Evolutionary conservation across 305 asterid genomes (phyloP).

Genomic region (Coffea humblotiana): DNA sequence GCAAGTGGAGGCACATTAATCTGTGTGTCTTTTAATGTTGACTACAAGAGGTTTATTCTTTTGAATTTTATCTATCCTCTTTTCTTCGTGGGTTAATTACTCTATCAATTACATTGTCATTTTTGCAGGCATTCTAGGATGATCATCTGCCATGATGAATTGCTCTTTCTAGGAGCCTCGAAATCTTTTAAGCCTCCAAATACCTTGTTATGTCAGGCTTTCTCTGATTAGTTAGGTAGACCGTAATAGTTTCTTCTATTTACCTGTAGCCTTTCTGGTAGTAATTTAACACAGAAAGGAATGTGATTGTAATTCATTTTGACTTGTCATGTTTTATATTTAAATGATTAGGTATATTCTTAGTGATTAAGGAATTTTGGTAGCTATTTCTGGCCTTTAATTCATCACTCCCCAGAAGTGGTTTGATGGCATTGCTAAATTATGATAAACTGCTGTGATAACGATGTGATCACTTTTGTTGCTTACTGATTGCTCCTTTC

Average conservation of each 20-base stretch:
- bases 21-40: neutral
- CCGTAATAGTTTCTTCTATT: neutral
- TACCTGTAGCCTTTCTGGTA: constrained; percentile 3
- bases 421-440: neutral
- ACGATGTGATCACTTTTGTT: neutral
- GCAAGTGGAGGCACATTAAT: constrained; percentile 38
- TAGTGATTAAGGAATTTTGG: neutral
- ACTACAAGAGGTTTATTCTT: neutral
- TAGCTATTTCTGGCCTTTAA: neutral
- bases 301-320: neutral
- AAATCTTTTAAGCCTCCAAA: neutral
- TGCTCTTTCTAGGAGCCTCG: neutral
- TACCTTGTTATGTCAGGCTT: neutral
- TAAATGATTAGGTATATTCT: neutral
- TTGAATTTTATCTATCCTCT: no score
- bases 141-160: neutral
- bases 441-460: neutral
- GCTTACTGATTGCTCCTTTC: neutral
- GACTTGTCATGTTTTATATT: neutral
- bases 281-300: neutral
- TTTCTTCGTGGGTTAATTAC: neutral
- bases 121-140: constrained; percentile 9
- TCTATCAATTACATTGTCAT: neutral
- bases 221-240: constrained; percentile 3
- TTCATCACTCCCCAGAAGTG: neutral